Base-by-base conservation (phyloP, 2,329 filamentous ascomycete species). In the Pseudocercospora crystallina region DNA sequence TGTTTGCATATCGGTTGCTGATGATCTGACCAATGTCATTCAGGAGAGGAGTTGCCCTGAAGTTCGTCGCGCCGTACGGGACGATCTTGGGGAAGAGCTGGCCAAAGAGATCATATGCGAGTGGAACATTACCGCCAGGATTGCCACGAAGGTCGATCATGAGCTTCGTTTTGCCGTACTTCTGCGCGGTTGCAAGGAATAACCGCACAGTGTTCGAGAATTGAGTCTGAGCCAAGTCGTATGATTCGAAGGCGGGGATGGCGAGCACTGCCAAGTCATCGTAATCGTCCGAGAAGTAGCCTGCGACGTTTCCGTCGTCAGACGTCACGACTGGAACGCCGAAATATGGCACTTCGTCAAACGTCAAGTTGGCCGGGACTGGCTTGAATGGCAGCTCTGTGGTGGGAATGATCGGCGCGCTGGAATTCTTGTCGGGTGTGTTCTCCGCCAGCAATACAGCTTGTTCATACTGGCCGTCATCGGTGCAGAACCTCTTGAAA, bases 131-230 rank as follows among this genome's bases (percentile, higher is more conserved):
- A 32, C 85, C 84, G 34, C 84, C 85, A 0, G 72, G 73, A 56
- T 88, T 89, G 2, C 71, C 74, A 3, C 79, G 76, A 5, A 87
- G 62, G 56, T 88, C 85, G 51, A 88, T 79, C 29, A 88, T 73
- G 5, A 88, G 71, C 63, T 80, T 83, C n/a, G 72, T 80, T 63
- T 83, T 83, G 2, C 75, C 73, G 2, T 71, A 26, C 26, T 46
- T 46, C 20, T 46, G 43, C 13, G 75, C 75, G 35, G 71, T 67
- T 0, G 71, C 66, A 12, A 84, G 70, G 57, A 83, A 78, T 7
- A 68, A 52, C 7, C 72, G 61, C 50, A 76, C 67, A 0, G 67
- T 59, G 43, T 68, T 61, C 44, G 72, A 70, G 50, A 73, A 77
- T 4, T 64, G 60, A 2, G 60, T 56, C 46, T 49, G 58, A 9